Evolutionary conservation across 1,139 yeast species (phyloP).

Genomic region (Arxiozyma telluris): DNA sequence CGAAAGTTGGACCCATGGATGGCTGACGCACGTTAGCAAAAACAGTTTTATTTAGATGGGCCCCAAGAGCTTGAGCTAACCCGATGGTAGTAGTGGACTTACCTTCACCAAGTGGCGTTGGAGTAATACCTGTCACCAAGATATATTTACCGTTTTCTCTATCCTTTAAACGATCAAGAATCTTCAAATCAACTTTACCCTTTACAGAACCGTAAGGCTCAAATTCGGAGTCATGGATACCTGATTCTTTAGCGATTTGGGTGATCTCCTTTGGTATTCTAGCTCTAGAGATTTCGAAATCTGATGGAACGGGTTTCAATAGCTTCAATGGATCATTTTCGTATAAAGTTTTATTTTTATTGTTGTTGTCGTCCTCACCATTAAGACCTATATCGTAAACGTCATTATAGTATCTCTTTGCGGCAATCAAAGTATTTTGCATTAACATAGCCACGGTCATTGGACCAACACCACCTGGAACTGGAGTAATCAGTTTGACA

Average conservation of each 20-base stretch:
- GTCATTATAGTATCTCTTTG: conserved; percentile 38
- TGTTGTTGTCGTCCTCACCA: conserved; percentile 31
- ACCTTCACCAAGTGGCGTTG: conserved; percentile 98
- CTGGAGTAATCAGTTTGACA: conserved; percentile 65
- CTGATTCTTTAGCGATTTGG: conserved; percentile 55
- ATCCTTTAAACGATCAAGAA: conserved; percentile 49
- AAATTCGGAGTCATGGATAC: conserved; percentile 51
- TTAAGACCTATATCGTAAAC: conserved; percentile 44
- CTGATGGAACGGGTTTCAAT: conserved; percentile 61
- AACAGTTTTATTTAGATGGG: conserved; percentile 58
- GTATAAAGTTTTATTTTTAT: neutral
- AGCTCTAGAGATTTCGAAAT: conserved; percentile 63
- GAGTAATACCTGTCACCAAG: conserved; percentile 94
- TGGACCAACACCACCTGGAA: conserved; percentile 87
- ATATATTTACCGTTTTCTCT: conserved; percentile 77
- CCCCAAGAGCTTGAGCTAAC: conserved; percentile 72
- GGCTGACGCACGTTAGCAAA: conserved; percentile 81
- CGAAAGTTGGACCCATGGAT: conserved; percentile 85
- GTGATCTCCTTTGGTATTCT: conserved; percentile 62
- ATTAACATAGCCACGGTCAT: conserved; percentile 83
- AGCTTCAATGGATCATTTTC: conserved; percentile 35
- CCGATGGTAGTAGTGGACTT: conserved; percentile 97
- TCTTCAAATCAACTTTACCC: conserved; percentile 60
- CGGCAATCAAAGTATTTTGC: conserved; percentile 57
- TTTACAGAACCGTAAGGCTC: conserved; percentile 68